Base-by-base conservation (phyloP, 805 yeast species). In the Starmerella geochares region DNA sequence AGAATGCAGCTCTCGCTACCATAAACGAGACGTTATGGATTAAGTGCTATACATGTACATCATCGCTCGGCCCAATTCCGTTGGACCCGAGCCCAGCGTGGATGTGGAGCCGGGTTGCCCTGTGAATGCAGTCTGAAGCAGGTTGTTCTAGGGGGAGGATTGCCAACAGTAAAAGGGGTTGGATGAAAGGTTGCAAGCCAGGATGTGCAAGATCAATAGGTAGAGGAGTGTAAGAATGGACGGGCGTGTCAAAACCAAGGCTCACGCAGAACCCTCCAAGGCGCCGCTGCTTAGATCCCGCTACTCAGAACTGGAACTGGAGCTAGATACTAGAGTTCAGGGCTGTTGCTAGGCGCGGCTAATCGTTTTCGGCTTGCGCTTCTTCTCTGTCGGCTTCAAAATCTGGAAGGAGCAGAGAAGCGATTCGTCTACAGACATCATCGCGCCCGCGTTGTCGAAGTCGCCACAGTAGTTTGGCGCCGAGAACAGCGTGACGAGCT, bases 381-480 rank as follows among this genome's bases (percentile, higher is more conserved):
- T 86, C 77, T 90, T 90, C 68, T 92, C 97, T 47, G 98, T 96
- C 27, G 98, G 98, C 70, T 92, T 92, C 67, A 90, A 78, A 63
- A 90, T 92, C 59, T 70, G 74, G 67, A 90, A 90, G 16, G 96
- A 88, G 73, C 98, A 90, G 62, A 90, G 75, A 63, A 90, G 77
- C 68, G 90, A 81, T 71, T 92, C 97, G 68, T 92, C 97, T 51
- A 90, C 97, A 63, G 94, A 80, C 98, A 90, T 90, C 97, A 92
- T 92, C 37, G 98, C 98, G 64, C 97, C 98, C 2, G 97, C 96
- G 65, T 90, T 90, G 69, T 90, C 98, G 66, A 90, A 90, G 69
- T 92, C 97, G 62, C 98, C 98, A 76, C 97, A 92, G 68, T 88
- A 88, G 70, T 92, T 92, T 60, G 98, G 98, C 51, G 98, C 98